A percentile compares a stretch with the other conserved stretches of the same genome.
phyloP scores from a whole-genome alignment of 2,329 filamentous ascomycete species.

The Polytolypa hystricis region DNA sequence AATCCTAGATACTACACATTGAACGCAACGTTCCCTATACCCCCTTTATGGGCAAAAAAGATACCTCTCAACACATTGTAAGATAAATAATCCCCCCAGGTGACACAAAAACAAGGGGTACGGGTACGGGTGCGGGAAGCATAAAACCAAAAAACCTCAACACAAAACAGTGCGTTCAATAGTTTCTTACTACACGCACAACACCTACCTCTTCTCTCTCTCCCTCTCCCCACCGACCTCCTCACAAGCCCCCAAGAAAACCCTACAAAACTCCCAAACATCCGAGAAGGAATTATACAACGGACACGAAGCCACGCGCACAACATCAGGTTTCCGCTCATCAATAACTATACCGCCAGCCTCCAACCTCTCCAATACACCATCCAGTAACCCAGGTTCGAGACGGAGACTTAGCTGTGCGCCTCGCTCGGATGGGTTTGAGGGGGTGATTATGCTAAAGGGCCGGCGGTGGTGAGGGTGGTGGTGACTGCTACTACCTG shows the following conservation, averaged over 20 bases:
- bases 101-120: too few species aligned
- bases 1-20: too few species aligned
- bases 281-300: constrained; percentile 75
- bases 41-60: too few species aligned
- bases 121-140: too few species aligned
- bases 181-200: too few species aligned
- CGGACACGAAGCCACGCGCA: constrained; percentile 72
- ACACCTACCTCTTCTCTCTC: neutral
- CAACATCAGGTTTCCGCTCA: constrained; percentile 74
- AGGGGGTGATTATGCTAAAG: constrained; percentile 59
- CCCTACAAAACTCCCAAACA: constrained; percentile 49
- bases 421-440: constrained; percentile 56
- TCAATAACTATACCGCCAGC: constrained; percentile 64
- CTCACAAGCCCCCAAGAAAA: constrained; percentile 41
- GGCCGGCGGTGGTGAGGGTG: constrained; percentile 12
- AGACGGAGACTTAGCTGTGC: constrained; percentile 70
- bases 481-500: neutral
- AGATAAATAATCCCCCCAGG: too few species aligned
- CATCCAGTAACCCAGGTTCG: constrained; percentile 57
- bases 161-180: too few species aligned
- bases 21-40: too few species aligned
- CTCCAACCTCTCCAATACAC: constrained; percentile 52
- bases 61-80: too few species aligned
- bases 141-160: too few species aligned
- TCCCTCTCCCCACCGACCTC: constrained; percentile 22